These are phyloP conservation scores for Plasmodium sp. DNA, from an alignment of 169 alveolate species.

Conservation along the genomic window DNA sequence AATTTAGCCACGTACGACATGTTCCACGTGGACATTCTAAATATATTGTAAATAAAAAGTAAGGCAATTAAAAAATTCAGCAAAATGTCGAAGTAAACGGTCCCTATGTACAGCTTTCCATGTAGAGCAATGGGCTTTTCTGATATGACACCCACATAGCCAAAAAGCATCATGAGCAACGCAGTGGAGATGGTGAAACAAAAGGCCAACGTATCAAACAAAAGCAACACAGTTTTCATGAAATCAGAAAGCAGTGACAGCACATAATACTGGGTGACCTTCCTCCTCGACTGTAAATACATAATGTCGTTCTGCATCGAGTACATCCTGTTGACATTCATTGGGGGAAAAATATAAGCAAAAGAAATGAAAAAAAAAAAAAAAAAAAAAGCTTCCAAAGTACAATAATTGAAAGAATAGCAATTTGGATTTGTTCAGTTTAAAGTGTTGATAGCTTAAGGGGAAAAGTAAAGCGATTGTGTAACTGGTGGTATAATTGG, in stretches of 20 bases:
- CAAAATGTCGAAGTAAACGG: constrained; percentile 8
- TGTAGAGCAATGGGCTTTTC: not conserved
- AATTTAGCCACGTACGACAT: not conserved
- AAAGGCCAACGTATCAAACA: constrained; percentile 13
- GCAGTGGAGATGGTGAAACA: not conserved
- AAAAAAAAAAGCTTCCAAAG: not conserved
- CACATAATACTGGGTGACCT: constrained; percentile 6
- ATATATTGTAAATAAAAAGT: not conserved
- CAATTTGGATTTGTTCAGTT: not conserved
- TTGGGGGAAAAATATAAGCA: not conserved
- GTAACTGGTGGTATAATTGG: not conserved
- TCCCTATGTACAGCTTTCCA: constrained; percentile 16
- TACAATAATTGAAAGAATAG: not conserved
- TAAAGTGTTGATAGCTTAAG: not conserved
- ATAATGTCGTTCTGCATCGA: not conserved
- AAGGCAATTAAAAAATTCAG: constrained; percentile 32
- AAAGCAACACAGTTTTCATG: constrained; percentile 14
- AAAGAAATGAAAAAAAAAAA: not conserved
- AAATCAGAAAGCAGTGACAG: constrained; percentile 43
- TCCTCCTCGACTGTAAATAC: constrained; percentile 12
- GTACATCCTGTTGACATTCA: constrained; percentile 5
- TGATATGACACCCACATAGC: constrained; percentile 42
- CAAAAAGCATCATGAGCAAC: constrained; percentile 50
- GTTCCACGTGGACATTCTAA: not conserved
- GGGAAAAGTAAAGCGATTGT: not conserved